phyloP scores from a whole-genome alignment of 306 rosid genomes.

The barrel medic (Medicago truncatula) region MtrunA17r5.0-ANR NC_053046.1:42628501-42629000 shows the following conservation, averaged over 20 bases:
- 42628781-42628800: constrained; percentile 50
- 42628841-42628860: constrained; percentile 40
- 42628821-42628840: constrained; percentile 33
- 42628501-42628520: constrained; percentile 48
- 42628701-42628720: constrained; percentile 24
- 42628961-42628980: constrained; percentile 40
- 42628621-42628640: constrained; percentile 45
- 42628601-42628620: constrained; percentile 31
- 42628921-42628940: constrained; percentile 45
- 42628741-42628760: constrained; percentile 43
- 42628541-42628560: not conserved
- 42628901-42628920: constrained; percentile 49
- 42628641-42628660: constrained; percentile 50
- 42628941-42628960: constrained; percentile 42
- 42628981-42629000: constrained; percentile 44
- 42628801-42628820: constrained; percentile 37
- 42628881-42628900: constrained; percentile 48
- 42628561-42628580: constrained; percentile 39
- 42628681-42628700: constrained; percentile 43
- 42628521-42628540: constrained; percentile 25
- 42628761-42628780: constrained; percentile 49
- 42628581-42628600: constrained; percentile 50
- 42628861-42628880: constrained; percentile 49
- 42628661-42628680: constrained; percentile 45
- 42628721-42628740: constrained; percentile 46